phyloP scores from a whole-genome alignment of 208 protist species.

The Blechomonas ayalai region DNA sequence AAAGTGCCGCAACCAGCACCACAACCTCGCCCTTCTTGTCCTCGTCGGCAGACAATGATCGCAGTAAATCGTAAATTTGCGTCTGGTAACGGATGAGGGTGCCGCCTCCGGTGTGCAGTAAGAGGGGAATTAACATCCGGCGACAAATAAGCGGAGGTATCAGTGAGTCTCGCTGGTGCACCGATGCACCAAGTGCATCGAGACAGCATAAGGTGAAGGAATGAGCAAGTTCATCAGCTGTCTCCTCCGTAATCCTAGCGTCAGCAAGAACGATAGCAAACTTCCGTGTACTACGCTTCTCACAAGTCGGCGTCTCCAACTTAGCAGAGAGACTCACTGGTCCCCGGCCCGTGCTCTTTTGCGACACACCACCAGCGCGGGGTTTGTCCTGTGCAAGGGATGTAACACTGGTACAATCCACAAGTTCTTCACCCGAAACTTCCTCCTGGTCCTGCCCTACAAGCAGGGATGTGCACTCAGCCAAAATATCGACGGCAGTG shows the following conservation, averaged over 20 bases:
- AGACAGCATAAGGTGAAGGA: neutral
- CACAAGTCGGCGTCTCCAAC: neutral
- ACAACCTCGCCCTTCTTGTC: constrained; percentile 46
- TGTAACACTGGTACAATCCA: too few relatives aligned
- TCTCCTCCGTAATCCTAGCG: neutral
- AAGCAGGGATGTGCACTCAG: constrained; percentile 15
- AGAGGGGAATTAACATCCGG: constrained; percentile 64
- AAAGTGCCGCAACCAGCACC: constrained; percentile 69
- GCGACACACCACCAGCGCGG: too few relatives aligned
- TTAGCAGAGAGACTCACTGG: too few relatives aligned
- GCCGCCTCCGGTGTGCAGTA: constrained; percentile 14
- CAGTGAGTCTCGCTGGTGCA: constrained; percentile 8
- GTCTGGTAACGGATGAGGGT: constrained; percentile 6
- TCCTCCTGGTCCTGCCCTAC: neutral
- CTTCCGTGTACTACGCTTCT: neutral
- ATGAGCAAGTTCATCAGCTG: constrained; percentile 4
- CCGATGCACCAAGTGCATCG: constrained; percentile 6
- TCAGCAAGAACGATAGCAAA: neutral
- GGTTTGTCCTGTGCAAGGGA: too few relatives aligned
- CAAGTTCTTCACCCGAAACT: too few relatives aligned
- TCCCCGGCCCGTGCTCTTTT: too few relatives aligned
- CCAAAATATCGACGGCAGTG: constrained; percentile 30
- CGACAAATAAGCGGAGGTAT: constrained; percentile 44
- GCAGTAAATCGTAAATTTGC: constrained; percentile 10
- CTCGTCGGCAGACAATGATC: constrained; percentile 5